Conservation (phyloP, 345 rosid genomes). For the Aethionema arabicum region DNA sequence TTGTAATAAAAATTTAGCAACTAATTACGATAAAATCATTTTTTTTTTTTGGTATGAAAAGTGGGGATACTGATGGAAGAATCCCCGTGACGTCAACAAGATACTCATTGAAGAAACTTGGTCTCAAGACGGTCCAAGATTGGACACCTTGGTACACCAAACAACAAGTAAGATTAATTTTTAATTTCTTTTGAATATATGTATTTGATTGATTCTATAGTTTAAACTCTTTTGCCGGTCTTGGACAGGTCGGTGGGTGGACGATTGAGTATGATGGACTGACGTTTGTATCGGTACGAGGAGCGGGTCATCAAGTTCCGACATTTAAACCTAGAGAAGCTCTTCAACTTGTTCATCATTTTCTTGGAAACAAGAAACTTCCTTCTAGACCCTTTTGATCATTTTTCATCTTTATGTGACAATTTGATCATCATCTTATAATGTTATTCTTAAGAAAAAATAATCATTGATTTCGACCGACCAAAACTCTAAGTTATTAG, state of each 20-base stretch:
- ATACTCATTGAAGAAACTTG: slow-evolving; percentile 65
- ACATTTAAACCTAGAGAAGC: slow-evolving; percentile 58
- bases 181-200: neutral
- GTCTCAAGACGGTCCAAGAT: slow-evolving; percentile 50
- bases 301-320: slow-evolving; percentile 82
- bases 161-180: slow-evolving; percentile 47
- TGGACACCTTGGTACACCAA: slow-evolving; percentile 80
- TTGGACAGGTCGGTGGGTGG: slow-evolving; percentile 71
- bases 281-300: slow-evolving; percentile 62
- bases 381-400: slow-evolving; percentile 49
- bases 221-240: neutral
- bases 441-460: slow-evolving; percentile 22
- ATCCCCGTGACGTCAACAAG: slow-evolving; percentile 77
- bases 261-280: slow-evolving; percentile 61
- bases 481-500: neutral
- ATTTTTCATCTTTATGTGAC: neutral
- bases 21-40: neutral
- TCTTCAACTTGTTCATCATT: slow-evolving; percentile 56
- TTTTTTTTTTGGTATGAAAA: slow-evolving; percentile 10
- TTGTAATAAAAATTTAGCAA: neutral
- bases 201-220: neutral
- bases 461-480: slow-evolving; percentile 21
- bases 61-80: slow-evolving; percentile 94
- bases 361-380: slow-evolving; percentile 54
- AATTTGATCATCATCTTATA: slow-evolving; percentile 13